A percentile compares a stretch with the other conserved stretches of the same genome.
Evolutionary conservation across 2,329 filamentous ascomycete genomes (phyloP).

Genomic region (Colletotrichum agaves): DNA sequence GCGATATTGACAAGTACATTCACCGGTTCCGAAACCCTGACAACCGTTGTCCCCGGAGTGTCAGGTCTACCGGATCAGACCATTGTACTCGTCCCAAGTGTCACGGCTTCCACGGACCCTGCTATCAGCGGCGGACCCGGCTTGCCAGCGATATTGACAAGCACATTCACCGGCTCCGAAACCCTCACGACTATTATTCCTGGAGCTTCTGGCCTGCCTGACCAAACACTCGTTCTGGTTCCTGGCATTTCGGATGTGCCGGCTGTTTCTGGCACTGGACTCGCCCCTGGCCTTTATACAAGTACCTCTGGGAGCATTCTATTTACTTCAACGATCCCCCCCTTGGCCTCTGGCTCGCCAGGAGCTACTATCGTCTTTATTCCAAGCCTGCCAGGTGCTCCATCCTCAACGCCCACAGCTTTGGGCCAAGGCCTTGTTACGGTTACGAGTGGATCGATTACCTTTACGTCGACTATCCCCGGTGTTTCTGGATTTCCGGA

Average conservation of each 20-base stretch:
- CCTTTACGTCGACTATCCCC: slow-evolving; percentile 12
- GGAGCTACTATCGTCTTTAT: slow-evolving; percentile 21
- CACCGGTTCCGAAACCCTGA: background rate
- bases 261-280: background rate
- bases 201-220: background rate
- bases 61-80: background rate
- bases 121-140: background rate
- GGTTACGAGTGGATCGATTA: slow-evolving; percentile 20
- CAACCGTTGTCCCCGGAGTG: background rate
- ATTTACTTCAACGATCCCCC: slow-evolving; percentile 12
- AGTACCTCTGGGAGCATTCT: slow-evolving; percentile 15
- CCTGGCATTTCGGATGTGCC: background rate
- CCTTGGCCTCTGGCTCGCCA: slow-evolving; percentile 1
- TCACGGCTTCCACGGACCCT: background rate
- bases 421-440: slow-evolving; percentile 22
- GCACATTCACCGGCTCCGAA: background rate
- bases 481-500: background rate
- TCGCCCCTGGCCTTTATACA: slow-evolving; percentile 2
- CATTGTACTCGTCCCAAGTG: background rate
- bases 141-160: background rate
- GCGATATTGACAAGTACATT: background rate
- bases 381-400: background rate
- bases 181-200: background rate
- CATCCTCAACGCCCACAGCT: background rate
- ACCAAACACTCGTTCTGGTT: background rate